Base-by-base conservation (phyloP, 257 asterid species). In the Lycium ferocissimum region DNA sequence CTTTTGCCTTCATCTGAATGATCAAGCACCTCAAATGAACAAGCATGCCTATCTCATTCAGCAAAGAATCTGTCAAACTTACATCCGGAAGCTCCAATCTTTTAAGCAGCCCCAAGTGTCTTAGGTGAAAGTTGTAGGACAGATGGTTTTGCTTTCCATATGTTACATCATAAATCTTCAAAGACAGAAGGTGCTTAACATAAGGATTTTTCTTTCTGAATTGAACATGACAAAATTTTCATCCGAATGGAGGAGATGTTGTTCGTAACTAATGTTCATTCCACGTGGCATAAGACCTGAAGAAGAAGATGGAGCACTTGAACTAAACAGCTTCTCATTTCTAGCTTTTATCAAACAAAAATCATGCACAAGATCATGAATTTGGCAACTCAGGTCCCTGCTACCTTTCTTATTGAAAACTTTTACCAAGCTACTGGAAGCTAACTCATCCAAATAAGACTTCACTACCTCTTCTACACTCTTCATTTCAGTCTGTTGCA, bases 291-390 rank as follows among this genome's bases (percentile, higher is more conserved):
- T n/a, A 10, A 40, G 38, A 58, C 4, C 2, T 12, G 14, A 56
- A 57, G n/a, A n/a, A n/a, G n/a, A 43, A 0, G 45, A 78, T 2
- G 0, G 38, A 80, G 12, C 56, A n/a, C 17, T 47, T 57, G 56
- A 26, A 33, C 61, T 54, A 35, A 45, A 37, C 37, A 59, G 18
- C 14, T 9, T 80, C 40, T 56, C 73, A 13, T 84, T 86, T 57
- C 76, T 82, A 51, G 85, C 85, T 80, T 61, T 85, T 78, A 69
- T 85, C 59, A 59, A 45, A 78, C 84, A 83, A 53, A 85, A 63
- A n/a, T 81, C n/a, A 38, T 83, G 71, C 86, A 88, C 49, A 22
- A 86, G 79, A 85, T 88, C 89, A 51, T 86, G 89, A 49, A 82
- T 81, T 22, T 26, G 33, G 33, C 33, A 26, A 26, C 33, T 26